A percentile compares a stretch with the other conserved stretches of the same genome.
Conservation (phyloP, 2,329 filamentous ascomycete genomes). For the Byssoonygena ceratinophila region DNA sequence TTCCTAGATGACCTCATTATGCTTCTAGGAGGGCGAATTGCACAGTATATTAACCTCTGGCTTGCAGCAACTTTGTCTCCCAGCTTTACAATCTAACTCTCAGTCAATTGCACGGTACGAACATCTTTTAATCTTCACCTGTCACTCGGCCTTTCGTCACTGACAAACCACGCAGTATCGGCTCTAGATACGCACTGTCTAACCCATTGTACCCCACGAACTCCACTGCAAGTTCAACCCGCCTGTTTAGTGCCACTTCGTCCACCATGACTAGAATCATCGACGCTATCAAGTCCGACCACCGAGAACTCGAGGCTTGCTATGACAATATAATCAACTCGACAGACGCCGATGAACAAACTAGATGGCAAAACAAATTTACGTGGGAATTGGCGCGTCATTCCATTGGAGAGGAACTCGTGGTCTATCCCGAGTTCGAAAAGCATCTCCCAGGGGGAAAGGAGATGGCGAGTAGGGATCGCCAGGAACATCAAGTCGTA, state of each 20-base stretch:
- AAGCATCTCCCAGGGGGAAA: slow-evolving; percentile 36
- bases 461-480: slow-evolving; percentile 39
- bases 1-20: not conserved
- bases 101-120: not conserved
- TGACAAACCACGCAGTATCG: not conserved
- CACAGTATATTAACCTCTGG: not conserved
- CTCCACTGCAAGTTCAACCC: not conserved
- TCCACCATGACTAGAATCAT: slow-evolving; percentile 18
- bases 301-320: slow-evolving; percentile 31
- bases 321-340: slow-evolving; percentile 35
- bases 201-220: not conserved
- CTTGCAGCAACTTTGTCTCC: not conserved
- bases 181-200: not conserved
- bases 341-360: slow-evolving; percentile 31
- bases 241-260: not conserved
- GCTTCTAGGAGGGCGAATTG: not conserved
- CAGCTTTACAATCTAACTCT: not conserved
- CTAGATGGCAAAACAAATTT: slow-evolving; percentile 40
- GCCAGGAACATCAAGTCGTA: slow-evolving; percentile 40
- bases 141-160: not conserved
- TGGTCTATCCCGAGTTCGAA: slow-evolving; percentile 45
- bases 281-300: slow-evolving; percentile 32
- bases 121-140: not conserved
- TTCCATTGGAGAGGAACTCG: slow-evolving; percentile 40
- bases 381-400: slow-evolving; percentile 43